Conservation (phyloP, 83 land plant species). For the Diphasiastrum complanatum region DNA sequence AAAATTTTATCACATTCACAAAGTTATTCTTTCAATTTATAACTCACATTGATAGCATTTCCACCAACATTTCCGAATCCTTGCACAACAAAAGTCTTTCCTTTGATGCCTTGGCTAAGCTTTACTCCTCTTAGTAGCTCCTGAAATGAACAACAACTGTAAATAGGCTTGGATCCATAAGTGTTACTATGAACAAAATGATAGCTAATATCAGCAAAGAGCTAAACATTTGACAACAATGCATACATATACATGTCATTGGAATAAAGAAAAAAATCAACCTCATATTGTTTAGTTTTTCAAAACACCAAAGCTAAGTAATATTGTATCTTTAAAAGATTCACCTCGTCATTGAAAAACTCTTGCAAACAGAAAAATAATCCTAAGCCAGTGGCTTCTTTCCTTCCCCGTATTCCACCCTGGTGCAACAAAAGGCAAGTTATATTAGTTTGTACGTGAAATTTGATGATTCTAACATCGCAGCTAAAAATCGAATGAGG, state of each 20-base stretch:
- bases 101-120: conserved; percentile 29
- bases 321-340: conserved; percentile 8
- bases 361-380: conserved; percentile 37
- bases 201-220: no score
- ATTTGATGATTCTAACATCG: no score
- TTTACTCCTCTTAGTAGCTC: conserved; percentile 14
- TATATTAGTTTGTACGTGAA: not conserved
- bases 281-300: not conserved
- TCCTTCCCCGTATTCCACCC: conserved; percentile 40
- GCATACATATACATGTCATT: no score
- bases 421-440: not conserved
- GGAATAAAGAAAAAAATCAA: no score
- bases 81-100: conserved; percentile 34
- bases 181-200: no score
- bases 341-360: conserved; percentile 33
- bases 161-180: no score
- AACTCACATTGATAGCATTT: conserved; percentile 33
- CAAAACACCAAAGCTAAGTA: not conserved
- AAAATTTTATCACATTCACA: no score
- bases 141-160: conserved; percentile 6
- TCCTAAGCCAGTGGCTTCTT: conserved; percentile 42
- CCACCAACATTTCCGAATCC: conserved; percentile 42
- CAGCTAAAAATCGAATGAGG: no score
- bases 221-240: no score
- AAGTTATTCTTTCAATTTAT: no score